Evolutionary conservation across 2,329 filamentous ascomycete genomes (phyloP), one percentile per base, ranked within the genome.

Genomic region (Claviceps cyperi): DNA sequence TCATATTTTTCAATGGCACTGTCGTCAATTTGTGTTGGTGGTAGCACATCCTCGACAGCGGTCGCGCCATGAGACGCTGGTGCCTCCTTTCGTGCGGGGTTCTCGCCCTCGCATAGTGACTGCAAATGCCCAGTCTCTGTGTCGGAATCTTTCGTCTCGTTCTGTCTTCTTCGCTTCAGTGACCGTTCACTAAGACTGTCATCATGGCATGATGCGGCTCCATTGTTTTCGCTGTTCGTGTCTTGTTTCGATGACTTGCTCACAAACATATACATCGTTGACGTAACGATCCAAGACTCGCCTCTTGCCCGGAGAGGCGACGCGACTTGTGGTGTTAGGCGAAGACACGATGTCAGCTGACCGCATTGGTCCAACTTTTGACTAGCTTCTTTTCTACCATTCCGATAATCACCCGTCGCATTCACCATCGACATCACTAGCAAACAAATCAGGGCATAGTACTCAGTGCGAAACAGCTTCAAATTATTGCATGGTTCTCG

Each of bases 1-100:
- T 94, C 86, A 59, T 95, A 95, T 55, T 86, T 80, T 54, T 84
- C 75, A 52, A 94, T 86, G 2, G 87, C 85, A 52, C 84, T 75
- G 57, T 82, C 74, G 54, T 84, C 82, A 2, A 76, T 77, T 55
- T 77, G 70, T 2, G 91, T 71, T 0, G 75, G 72, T 14, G 86
- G 86, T 5, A 94, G 68, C 5, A 82, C 82, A 54, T 74, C 65
- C 57, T 68, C 69, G n/a, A 67, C 57, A 4, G 63, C 66, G 1
- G 65, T 66, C 43, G 56, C 51, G 37, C 50, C 53, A 39, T 54
- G 43, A 17, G 53, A 52, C n/a, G 51, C 56, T 15, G 51, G 1
- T 19, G 11, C 21, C 45, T 13, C 6, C 22, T 47, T 43, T 38
- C 24, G 5, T 17, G 24, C 22, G 19, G 43, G 28, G 13, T 47